Evolutionary conservation across 2,329 filamentous ascomycete species (phyloP).

Genomic region (Monosporascus sp.): DNA sequence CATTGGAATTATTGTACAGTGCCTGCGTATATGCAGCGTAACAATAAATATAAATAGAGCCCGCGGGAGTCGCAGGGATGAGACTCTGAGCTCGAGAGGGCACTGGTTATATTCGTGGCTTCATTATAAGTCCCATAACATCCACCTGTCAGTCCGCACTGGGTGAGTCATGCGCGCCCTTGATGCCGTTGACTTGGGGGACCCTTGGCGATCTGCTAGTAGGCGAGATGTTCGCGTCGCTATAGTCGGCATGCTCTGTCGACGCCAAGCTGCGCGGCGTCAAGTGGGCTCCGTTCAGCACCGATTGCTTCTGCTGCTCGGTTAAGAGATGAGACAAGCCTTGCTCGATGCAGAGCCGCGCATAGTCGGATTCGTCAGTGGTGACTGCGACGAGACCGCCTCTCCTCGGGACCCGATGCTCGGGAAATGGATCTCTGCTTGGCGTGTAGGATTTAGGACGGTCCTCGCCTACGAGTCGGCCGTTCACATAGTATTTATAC

Average conservation of each 20-base stretch:
- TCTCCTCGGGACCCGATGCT: slow-evolving; percentile 50
- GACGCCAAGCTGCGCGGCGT: slow-evolving; percentile 39
- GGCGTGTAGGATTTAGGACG: slow-evolving; percentile 40
- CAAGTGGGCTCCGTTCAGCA: slow-evolving; percentile 43
- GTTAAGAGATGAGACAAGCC: slow-evolving; percentile 50
- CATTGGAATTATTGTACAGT: neutral
- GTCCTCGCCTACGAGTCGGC: slow-evolving; percentile 47
- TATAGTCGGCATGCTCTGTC: slow-evolving; percentile 20
- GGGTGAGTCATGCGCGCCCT: slow-evolving; percentile 14
- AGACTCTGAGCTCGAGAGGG: neutral
- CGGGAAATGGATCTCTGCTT: slow-evolving; percentile 50
- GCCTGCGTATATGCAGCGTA: neutral
- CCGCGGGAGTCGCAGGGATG: neutral
- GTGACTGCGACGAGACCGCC: slow-evolving; percentile 46
- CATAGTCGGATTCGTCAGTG: slow-evolving; percentile 53
- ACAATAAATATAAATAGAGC: neutral
- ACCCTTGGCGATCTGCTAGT: slow-evolving; percentile 15
- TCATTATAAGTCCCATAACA: neutral
- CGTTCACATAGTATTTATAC: slow-evolving; percentile 55
- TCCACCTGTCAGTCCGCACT: neutral
- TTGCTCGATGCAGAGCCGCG: slow-evolving; percentile 50
- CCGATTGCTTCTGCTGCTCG: slow-evolving; percentile 37
- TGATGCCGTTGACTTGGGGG: slow-evolving; percentile 20
- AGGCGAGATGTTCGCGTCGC: slow-evolving; percentile 17
- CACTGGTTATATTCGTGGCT: neutral